A percentile compares a stretch with the other conserved stretches of the same genome.
Conservation (phyloP, 257 asterid genomes). For the Nicotiana otophora region DNA sequence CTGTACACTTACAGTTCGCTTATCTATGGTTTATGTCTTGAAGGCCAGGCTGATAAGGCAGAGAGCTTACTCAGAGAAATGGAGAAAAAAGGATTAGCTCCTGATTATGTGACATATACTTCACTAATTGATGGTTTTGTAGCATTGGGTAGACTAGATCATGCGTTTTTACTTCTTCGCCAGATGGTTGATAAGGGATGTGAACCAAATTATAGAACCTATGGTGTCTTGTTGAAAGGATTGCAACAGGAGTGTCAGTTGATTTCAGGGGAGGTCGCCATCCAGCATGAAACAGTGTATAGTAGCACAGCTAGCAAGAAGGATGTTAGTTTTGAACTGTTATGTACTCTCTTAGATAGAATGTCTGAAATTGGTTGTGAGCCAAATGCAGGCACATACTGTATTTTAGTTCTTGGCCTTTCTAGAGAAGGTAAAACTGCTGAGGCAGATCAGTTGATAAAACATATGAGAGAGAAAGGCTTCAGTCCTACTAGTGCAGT, state of each 20-base stretch:
- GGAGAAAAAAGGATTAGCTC: slow-evolving; percentile 45
- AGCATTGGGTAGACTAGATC: slow-evolving; percentile 48
- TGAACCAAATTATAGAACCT: slow-evolving; percentile 76
- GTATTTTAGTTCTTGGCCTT: slow-evolving; percentile 51
- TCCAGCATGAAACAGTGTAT: slow-evolving; percentile 28
- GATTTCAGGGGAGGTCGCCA: slow-evolving; percentile 32
- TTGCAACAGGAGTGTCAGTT: slow-evolving; percentile 45
- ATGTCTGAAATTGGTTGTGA: slow-evolving; percentile 68
- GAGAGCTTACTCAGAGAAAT: slow-evolving; percentile 58
- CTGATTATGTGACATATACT: slow-evolving; percentile 77
- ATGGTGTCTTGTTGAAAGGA: slow-evolving; percentile 58
- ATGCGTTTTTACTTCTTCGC: slow-evolving; percentile 58
- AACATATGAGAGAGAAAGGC: slow-evolving; percentile 66
- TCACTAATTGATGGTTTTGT: slow-evolving; percentile 75
- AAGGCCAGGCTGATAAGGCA: slow-evolving; percentile 60
- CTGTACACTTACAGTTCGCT: slow-evolving; percentile 70
- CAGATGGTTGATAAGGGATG: slow-evolving; percentile 58
- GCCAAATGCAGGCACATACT: slow-evolving; percentile 48
- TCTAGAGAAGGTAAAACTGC: slow-evolving; percentile 54
- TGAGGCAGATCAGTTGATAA: slow-evolving; percentile 69
- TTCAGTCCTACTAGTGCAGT: slow-evolving; percentile 50
- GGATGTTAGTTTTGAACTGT: slow-evolving; percentile 33
- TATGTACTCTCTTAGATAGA: slow-evolving; percentile 44
- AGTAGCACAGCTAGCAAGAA: slow-evolving; percentile 28
- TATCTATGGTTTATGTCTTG: slow-evolving; percentile 69